A percentile compares a stretch with the other conserved stretches of the same genome.
phyloP scores from a whole-genome alignment of 78 protist genomes.

The Polysphondylium violaceum region DNA sequence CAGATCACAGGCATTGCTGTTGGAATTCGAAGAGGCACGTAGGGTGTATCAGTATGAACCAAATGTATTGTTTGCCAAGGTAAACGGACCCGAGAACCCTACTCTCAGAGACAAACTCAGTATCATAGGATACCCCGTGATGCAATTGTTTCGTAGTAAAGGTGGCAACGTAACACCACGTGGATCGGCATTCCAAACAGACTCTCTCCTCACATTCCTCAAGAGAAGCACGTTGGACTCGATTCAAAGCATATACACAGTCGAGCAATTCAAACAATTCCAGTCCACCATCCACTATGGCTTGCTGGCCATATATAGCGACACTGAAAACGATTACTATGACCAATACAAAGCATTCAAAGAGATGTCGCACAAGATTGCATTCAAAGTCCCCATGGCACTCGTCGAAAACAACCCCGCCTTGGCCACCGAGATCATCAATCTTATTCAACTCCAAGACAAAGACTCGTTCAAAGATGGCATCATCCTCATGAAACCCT shows the following conservation, averaged over 20 bases:
- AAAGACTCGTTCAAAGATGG: not conserved
- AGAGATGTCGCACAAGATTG: constrained; percentile 4
- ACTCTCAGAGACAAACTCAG: constrained; percentile 33
- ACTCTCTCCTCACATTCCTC: constrained; percentile 9
- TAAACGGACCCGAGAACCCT: constrained; percentile 2
- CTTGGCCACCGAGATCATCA: no score
- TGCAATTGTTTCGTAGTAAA: constrained; percentile 35
- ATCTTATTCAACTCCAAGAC: not conserved
- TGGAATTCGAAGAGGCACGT: constrained; percentile 27
- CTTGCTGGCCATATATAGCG: not conserved
- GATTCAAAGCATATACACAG: not conserved
- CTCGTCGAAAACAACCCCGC: not conserved
- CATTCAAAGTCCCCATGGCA: constrained; percentile 7
- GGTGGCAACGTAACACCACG: constrained; percentile 59
- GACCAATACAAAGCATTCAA: not conserved
- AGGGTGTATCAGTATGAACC: not conserved
- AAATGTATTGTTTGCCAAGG: constrained; percentile 25
- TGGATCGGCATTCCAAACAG: constrained; percentile 16
- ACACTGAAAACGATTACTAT: not conserved
- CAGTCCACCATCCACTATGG: not conserved
- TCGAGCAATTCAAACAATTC: constrained; percentile 6
- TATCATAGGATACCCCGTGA: constrained; percentile 63
- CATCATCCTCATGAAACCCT: constrained; percentile 19
- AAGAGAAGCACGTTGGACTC: not conserved
- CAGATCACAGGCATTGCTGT: constrained; percentile 26